Evolutionary conservation across 306 rosid genomes (phyloP), one percentile per base, ranked within the genome.

Genomic region (Fragaria iinumae): DNA sequence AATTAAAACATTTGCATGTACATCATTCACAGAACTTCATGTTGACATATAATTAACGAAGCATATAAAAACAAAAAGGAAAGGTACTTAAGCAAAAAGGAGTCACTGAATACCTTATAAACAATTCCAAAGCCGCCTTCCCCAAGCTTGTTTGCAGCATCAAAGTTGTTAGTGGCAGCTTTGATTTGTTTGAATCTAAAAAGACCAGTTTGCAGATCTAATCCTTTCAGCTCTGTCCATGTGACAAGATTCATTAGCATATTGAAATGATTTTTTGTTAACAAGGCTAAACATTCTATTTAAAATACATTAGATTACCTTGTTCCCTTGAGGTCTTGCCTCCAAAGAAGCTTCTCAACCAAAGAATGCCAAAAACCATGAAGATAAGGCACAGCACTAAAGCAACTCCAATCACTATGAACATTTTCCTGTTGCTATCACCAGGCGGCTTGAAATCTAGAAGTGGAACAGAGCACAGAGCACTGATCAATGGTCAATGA

Each of bases 111-210:
- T 53, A 72, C 76, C 76, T 72, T 72, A 64, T 72, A 72, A 72
- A 72, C 66, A 38, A 27, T 45, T 53, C 76, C 76, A 55, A 72
- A 72, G 48, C 76, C 76, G 13, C 76, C 67, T 53, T 79, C 67
- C 69, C 74, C 82, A 79, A 13, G 66, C n/a, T 72, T 72, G 50
- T 72, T 72, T 12, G 67, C 76, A 38, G 13, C 50, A 72, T 72
- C 76, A 25, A 72, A 72, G 52, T 72, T 72, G 76, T 72, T 72
- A 38, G 76, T 72, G n/a, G 65, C 52, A 52, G 50, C 66, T 57
- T 68, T 82, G 48, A 88, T 82, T 80, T 88, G 84, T 71, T 80
- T 79, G 65, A 80, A 77, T 10, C 78, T 84, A 80, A 73, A 88
- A 60, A 72, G 79, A 70, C 88, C 82, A 32, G 47, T 74, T 48